phyloP scores from a whole-genome alignment of 2,329 filamentous ascomycete species.

The Verticillium nubilum region DNA sequence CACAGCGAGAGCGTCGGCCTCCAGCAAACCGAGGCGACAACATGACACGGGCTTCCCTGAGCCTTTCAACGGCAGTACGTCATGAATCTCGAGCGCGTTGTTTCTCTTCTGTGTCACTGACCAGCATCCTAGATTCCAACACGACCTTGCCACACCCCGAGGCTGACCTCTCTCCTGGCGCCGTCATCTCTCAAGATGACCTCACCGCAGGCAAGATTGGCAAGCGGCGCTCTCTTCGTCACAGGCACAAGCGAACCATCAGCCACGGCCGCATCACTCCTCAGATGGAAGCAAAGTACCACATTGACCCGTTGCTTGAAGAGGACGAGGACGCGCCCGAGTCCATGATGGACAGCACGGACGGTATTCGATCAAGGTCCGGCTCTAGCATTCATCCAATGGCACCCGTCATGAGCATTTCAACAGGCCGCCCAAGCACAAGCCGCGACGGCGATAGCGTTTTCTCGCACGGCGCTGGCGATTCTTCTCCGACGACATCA shows the following conservation, averaged over 20 bases:
- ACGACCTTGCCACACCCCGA: conserved; percentile 59
- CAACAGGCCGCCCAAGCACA: conserved; percentile 5
- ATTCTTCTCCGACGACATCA: conserved; percentile 11
- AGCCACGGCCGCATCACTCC: conserved; percentile 39
- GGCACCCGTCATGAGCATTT: conserved; percentile 7
- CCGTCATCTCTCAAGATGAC: conserved; percentile 51
- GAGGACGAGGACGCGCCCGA: conserved; percentile 10
- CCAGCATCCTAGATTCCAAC: conserved; percentile 36
- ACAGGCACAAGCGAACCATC: conserved; percentile 40
- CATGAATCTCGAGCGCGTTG: background rate
- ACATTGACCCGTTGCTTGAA: conserved; percentile 19
- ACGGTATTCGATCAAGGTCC: background rate
- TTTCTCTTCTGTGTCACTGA: background rate
- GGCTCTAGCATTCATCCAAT: conserved; percentile 11
- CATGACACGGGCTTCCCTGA: conserved; percentile 49
- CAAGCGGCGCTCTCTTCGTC: conserved; percentile 39
- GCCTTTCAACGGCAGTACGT: conserved; percentile 40
- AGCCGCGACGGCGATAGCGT: conserved; percentile 35
- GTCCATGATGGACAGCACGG: background rate
- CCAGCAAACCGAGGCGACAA: conserved; percentile 8
- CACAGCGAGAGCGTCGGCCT: conserved; percentile 10
- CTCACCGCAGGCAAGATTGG: conserved; percentile 36
- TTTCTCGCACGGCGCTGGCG: conserved; percentile 16
- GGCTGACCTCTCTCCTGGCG: conserved; percentile 51
- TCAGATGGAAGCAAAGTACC: conserved; percentile 26